These are phyloP conservation scores for Viola odorata DNA, from an alignment of 345 rosid genomes.

Conservation along the genomic window DNA sequence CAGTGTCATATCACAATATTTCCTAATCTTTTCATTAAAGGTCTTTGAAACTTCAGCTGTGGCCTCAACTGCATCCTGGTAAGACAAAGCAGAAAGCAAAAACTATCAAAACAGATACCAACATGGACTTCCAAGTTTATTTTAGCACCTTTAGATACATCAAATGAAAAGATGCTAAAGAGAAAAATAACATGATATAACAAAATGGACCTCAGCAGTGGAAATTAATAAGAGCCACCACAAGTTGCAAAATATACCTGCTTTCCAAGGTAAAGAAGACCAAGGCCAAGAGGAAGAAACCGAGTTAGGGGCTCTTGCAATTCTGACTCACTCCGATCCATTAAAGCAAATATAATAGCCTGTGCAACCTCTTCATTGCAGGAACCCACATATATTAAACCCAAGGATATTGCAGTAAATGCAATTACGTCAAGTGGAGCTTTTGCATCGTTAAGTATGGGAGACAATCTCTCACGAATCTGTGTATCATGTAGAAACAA, in stretches of 20 bases:
- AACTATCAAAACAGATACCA: slow-evolving; percentile 5
- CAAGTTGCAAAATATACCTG: slow-evolving; percentile 43
- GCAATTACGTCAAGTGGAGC: slow-evolving; percentile 80
- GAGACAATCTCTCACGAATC: slow-evolving; percentile 58
- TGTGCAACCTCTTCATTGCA: slow-evolving; percentile 97
- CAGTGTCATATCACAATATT: slow-evolving; percentile 83
- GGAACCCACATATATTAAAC: slow-evolving; percentile 86
- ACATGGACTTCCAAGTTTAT: neutral
- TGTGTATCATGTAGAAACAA: slow-evolving; percentile 38
- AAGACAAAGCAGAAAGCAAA: slow-evolving; percentile 12
- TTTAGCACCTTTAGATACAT: too few relatives aligned
- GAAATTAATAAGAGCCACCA: neutral
- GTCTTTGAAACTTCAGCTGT: slow-evolving; percentile 95
- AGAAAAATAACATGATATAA: slow-evolving; percentile 1
- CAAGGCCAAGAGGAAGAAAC: slow-evolving; percentile 88
- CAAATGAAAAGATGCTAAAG: too few relatives aligned
- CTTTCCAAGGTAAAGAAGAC: slow-evolving; percentile 93
- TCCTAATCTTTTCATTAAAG: slow-evolving; percentile 79
- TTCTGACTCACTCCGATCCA: slow-evolving; percentile 83
- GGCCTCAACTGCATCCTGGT: slow-evolving; percentile 87
- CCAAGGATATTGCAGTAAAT: slow-evolving; percentile 83
- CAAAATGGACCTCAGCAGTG: neutral
- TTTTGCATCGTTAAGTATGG: slow-evolving; percentile 64
- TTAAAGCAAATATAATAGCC: slow-evolving; percentile 75
- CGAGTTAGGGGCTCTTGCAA: slow-evolving; percentile 75